Evolutionary conservation across 768 basidiomycete species (phyloP), one percentile per base, ranked within the genome.

Genomic region (Lepiota subincarnata): DNA sequence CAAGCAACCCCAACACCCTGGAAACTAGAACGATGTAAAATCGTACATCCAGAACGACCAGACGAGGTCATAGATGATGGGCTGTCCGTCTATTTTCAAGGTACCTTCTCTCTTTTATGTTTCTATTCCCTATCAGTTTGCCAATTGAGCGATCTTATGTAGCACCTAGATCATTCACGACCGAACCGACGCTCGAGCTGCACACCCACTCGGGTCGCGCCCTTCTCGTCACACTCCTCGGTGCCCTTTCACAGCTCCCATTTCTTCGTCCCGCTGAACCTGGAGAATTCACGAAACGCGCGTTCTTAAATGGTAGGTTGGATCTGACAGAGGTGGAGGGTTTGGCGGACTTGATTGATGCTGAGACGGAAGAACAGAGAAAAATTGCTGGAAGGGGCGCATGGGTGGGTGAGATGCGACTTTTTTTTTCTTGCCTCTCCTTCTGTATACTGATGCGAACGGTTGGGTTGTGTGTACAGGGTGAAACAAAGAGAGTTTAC

Each of bases 271-370:
- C 86, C 5, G 93, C 93, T 1, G 85, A 87, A 61, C 81, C 86
- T 1, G 93, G 93, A 24, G 93, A 96, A 68, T 96, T 96, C 62
- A 94, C 93, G 12, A 78, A 86, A 22, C 84, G 89, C 40, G 92
- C 92, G 0, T 90, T 92, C 57, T 71, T 85, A 22, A 84, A 81
- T 16, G 93, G 93, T 0, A 77, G 90, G 39, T 71, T 96, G 49
- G 92, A 94, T 62, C 69, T 96, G 51, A 92, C 91, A 0, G 87
- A 95, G 68, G 92, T 91, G 0, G 93, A 96, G 64, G 93, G 91
- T 4, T 65, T 96, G 51, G 82, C 84, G 55, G 93, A 95, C 63
- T 76, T 96, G 28, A 86, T 96, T 39, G 85, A 94, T 49, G 91
- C 92, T 0, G 91, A 94, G 62, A 96, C 93, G 0, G 90, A 92